Percentiles rank a stretch among this genome's conserved stretches.
Conservation (phyloP, 179 eudicot genomes). For the Carnegiea gigantea region DNA sequence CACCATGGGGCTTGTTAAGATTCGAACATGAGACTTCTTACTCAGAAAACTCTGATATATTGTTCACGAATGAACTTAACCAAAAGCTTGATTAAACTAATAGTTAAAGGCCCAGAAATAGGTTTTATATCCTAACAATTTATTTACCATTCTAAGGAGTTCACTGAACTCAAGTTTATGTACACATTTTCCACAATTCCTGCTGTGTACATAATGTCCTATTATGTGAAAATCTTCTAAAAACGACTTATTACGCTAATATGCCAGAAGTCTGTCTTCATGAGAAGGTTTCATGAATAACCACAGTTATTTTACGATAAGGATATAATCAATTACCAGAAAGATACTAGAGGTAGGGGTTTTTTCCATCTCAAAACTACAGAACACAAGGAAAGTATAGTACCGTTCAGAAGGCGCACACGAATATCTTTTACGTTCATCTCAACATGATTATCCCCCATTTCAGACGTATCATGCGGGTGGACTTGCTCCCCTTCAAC, state of each 20-base stretch:
- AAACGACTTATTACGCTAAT: background rate
- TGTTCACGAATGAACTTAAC: too few species aligned
- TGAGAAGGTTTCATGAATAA: background rate
- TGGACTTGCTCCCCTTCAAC: slow-evolving; percentile 67
- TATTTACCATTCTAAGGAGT: background rate
- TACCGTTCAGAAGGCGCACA: slow-evolving; percentile 80
- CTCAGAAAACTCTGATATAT: too few species aligned
- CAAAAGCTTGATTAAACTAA: too few species aligned
- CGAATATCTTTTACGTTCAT: slow-evolving; percentile 82
- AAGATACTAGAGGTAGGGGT: background rate
- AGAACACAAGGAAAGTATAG: background rate
- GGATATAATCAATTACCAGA: background rate
- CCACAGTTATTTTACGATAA: slow-evolving; percentile 8
- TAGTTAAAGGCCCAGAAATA: too few species aligned
- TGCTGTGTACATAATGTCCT: background rate
- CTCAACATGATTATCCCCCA: slow-evolving; percentile 41
- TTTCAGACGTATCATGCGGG: slow-evolving; percentile 56
- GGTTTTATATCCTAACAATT: background rate
- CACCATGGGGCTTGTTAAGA: too few species aligned
- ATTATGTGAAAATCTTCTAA: background rate
- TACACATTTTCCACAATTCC: background rate
- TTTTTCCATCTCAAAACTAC: background rate
- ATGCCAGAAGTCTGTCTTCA: background rate
- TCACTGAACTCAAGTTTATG: background rate
- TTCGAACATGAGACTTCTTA: too few species aligned